Conservation (phyloP, 1,284 basidiomycete genomes). For the Ustilago esculenta region DNA sequence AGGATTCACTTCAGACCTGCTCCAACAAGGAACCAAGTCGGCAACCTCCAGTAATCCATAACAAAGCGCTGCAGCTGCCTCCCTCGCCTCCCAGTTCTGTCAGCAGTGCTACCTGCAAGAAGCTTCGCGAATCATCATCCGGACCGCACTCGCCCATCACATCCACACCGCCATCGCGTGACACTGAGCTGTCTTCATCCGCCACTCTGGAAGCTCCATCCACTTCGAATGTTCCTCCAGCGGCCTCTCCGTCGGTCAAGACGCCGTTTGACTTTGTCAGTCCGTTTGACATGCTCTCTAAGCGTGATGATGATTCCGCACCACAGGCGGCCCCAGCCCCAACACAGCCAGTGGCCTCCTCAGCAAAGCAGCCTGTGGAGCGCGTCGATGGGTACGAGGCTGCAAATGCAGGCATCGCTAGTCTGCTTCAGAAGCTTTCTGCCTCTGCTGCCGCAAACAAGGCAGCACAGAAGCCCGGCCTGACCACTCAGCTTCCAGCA, state of each 20-base stretch:
- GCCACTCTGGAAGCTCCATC: neutral
- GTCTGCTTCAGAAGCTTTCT: constrained; percentile 25
- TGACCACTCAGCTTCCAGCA: too few relatives aligned
- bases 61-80: constrained; percentile 32
- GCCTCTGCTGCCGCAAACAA: constrained; percentile 17
- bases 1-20: neutral
- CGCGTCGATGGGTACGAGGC: constrained; percentile 16
- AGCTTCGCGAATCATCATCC: constrained; percentile 10
- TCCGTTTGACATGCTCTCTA: constrained; percentile 36
- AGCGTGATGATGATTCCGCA: constrained; percentile 2
- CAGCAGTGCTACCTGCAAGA: constrained; percentile 20
- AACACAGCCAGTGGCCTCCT: neutral
- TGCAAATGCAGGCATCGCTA: constrained; percentile 17
- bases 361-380: neutral
- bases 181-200: neutral
- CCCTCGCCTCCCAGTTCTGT: constrained; percentile 39
- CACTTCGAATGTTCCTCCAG: neutral
- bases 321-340: constrained; percentile 6
- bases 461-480: neutral
- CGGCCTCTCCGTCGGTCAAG: constrained; percentile 13
- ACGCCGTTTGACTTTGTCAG: constrained; percentile 43
- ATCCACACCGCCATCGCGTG: neutral
- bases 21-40: neutral
- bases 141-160: constrained; percentile 14
- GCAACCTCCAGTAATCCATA: constrained; percentile 6